Conservation (phyloP, 768 basidiomycete species). For the Chalciporus sphaerocephalus region DNA sequence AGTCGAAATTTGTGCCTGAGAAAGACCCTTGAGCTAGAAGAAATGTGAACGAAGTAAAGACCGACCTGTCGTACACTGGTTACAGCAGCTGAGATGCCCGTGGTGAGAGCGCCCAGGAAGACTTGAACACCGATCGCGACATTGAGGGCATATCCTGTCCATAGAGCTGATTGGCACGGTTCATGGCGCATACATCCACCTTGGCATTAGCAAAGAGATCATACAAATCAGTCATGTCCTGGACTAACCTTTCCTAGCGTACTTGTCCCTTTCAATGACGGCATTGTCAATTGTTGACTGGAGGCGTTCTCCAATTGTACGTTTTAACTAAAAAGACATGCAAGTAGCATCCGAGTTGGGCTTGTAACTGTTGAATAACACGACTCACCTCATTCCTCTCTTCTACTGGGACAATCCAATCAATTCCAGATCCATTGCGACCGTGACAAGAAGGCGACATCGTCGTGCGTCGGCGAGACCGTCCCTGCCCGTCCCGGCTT, state of each 20-base stretch:
- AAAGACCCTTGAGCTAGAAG: conserved; percentile 1
- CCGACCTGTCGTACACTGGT: conserved; percentile 40
- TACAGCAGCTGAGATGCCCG: conserved; percentile 52
- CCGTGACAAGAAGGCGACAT: neutral
- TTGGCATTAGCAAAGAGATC: conserved; percentile 11
- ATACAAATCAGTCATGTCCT: neutral
- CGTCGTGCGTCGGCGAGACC: conserved; percentile 7
- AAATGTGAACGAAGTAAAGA: neutral
- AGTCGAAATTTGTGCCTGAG: conserved; percentile 36
- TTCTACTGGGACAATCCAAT: conserved; percentile 27
- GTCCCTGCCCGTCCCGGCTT: conserved; percentile 17
- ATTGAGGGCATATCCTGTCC: conserved; percentile 35
- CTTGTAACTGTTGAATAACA: neutral
- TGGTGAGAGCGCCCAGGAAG: conserved; percentile 61
- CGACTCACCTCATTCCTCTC: conserved; percentile 18
- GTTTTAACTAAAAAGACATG: conserved; percentile 19
- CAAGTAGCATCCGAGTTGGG: no score
- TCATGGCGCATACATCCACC: neutral
- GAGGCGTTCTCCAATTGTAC: conserved; percentile 50
- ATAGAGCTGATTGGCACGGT: conserved; percentile 24
- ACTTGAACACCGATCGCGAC: conserved; percentile 61
- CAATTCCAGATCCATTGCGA: conserved; percentile 9
- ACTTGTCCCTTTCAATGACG: conserved; percentile 42
- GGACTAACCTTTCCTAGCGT: conserved; percentile 40
- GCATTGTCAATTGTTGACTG: conserved; percentile 51